Conservation (phyloP, 148 eudicot species). For the Vaccinium vitisidaea region DNA sequence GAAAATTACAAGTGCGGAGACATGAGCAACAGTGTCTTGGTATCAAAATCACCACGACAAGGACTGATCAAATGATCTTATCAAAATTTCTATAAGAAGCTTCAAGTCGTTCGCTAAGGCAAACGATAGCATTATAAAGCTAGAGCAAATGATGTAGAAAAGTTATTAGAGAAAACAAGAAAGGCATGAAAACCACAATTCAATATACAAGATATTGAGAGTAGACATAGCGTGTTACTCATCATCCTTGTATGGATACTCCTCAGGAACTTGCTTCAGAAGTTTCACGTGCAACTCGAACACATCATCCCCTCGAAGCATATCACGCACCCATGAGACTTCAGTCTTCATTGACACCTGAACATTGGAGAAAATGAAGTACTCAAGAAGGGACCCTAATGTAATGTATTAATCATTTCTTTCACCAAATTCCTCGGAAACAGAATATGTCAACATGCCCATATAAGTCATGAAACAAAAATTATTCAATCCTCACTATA, state of each 20-base stretch:
- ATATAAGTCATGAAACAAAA: neutral
- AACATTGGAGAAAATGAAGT: neutral
- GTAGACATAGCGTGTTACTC: slow-evolving; percentile 40
- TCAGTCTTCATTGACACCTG: slow-evolving; percentile 99
- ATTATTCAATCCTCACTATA: neutral
- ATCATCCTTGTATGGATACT: slow-evolving; percentile 97
- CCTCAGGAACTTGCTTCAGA: slow-evolving; percentile 95
- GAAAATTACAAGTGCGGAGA: neutral
- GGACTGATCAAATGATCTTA: neutral
- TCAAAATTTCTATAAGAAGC: neutral
- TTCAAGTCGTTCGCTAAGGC: neutral
- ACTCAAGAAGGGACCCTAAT: neutral
- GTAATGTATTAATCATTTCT: neutral
- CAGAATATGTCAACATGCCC: neutral
- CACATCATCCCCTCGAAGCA: slow-evolving; percentile 96
- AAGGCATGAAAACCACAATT: neutral
- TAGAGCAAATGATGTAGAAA: neutral
- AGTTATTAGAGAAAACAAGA: neutral
- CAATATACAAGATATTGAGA: slow-evolving; percentile 10
- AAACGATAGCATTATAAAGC: neutral
- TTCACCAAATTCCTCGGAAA: neutral
- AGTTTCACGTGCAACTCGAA: slow-evolving; percentile 94
- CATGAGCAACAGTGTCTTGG: neutral
- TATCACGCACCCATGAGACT: slow-evolving; percentile 92
- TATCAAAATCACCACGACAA: neutral